Conservation (phyloP, 2,329 filamentous ascomycete species). For the Hymenoscyphus linearis region DNA sequence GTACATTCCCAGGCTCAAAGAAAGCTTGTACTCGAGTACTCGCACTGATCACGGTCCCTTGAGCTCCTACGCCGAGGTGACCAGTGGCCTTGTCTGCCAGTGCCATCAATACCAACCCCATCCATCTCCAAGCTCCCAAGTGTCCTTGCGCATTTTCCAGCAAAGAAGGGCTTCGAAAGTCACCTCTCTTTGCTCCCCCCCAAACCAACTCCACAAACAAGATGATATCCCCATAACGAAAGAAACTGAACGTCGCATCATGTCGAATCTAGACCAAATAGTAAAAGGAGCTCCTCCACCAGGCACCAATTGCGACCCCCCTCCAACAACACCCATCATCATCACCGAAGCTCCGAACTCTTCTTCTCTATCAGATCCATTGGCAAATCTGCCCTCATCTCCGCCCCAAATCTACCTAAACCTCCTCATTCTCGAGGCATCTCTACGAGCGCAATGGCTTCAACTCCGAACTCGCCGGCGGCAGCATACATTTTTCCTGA, state of each 20-base stretch:
- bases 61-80: not conserved
- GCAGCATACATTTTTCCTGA: conserved; percentile 88
- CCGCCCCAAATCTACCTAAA: conserved; percentile 78
- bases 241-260: conserved; percentile 9
- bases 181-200: not conserved
- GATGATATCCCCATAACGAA: conserved; percentile 19
- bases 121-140: not conserved
- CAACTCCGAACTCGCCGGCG: conserved; percentile 81
- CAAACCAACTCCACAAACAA: not conserved
- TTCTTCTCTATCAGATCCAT: conserved; percentile 29
- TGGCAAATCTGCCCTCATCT: conserved; percentile 33
- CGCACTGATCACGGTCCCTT: not conserved
- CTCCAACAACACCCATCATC: conserved; percentile 37
- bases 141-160: not conserved
- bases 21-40: conserved; percentile 1
- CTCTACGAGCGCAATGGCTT: conserved; percentile 86
- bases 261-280: conserved; percentile 60
- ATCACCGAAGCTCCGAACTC: conserved; percentile 30
- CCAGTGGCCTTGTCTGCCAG: not conserved
- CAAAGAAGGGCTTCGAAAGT: not conserved
- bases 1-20: not conserved
- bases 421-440: conserved; percentile 92
- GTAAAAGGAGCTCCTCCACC: conserved; percentile 82
- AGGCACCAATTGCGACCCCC: conserved; percentile 36
- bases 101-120: not conserved